A percentile compares a stretch with the other conserved stretches of the same genome.
These are phyloP conservation scores for Oryza glumipatula DNA, from an alignment of 176 grass and related monocot genomes.

Conservation along the genomic window DNA sequence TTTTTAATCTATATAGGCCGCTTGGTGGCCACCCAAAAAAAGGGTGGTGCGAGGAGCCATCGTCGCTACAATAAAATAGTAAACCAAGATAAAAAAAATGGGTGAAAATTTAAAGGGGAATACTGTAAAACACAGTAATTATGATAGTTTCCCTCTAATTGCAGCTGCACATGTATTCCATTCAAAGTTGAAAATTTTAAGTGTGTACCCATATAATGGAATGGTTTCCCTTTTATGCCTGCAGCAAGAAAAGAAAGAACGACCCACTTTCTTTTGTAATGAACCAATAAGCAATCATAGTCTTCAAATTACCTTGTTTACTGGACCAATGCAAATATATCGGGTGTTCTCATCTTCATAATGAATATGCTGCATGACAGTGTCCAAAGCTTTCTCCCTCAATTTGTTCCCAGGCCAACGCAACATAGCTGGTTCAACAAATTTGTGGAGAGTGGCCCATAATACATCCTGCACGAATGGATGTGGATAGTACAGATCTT, in stretches of 20 bases:
- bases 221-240: constrained; percentile 9
- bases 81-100: constrained; percentile 28
- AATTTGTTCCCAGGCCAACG: constrained; percentile 85
- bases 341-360: constrained; percentile 98
- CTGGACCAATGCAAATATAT: constrained; percentile 96
- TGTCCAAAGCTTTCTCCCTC: constrained; percentile 75
- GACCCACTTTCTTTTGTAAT: not conserved
- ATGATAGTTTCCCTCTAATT: not conserved
- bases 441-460: constrained; percentile 91
- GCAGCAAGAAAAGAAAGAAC: constrained; percentile 6
- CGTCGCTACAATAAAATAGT: constrained; percentile 5
- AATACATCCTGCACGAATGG: constrained; percentile 91
- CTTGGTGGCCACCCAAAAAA: not conserved
- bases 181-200: not conserved
- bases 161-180: not conserved
- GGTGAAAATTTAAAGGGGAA: constrained; percentile 9
- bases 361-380: constrained; percentile 86
- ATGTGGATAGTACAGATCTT: constrained; percentile 97
- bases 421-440: constrained; percentile 88
- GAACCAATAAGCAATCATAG: constrained; percentile 23
- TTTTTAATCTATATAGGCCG: not conserved
- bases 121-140: not conserved
- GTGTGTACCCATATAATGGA: not conserved
- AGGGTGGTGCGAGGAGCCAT: not conserved
- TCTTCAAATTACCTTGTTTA: constrained; percentile 82